Evolutionary conservation across 2,329 filamentous ascomycete genomes (phyloP), one percentile per base, ranked within the genome.

Genomic region (Verticillium albo-atrum): DNA sequence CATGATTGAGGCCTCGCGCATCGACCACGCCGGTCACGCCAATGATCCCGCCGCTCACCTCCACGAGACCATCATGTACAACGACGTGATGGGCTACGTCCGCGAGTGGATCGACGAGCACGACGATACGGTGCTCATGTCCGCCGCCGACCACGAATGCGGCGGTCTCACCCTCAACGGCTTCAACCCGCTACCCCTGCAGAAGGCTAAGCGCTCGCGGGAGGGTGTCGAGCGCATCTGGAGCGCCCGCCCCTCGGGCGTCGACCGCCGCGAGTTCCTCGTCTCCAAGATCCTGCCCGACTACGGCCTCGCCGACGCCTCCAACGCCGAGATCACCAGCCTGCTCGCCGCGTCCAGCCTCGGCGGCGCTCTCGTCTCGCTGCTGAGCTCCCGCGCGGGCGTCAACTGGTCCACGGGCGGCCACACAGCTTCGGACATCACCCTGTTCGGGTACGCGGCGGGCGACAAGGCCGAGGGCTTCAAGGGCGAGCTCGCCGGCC

Each of bases 11-110:
- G 72, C 72, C n/a, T 71, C 69, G 7, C 67, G 72, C 30, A 74
- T 74, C 60, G 71, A 74, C 60, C 72, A 74, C 61, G 69, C 71
- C 32, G 67, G 70, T 55, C 82, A 83, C 64, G 79, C 78, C 67
- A 84, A 83, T 64, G 82, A 84, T 63, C 79, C 82, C 4, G 79
- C 78, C 20, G 80, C 79, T 17, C 82, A 84, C 64, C 78, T 83
- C 30, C 71, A 74, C 60, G 75, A 77, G 25, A 73, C 71, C 20
- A 67, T 77, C 32, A 72, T 74, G 64, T 76, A 76, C 64, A 74
- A 77, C 62, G 66, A 71, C 14, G 71, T 74, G 17, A 71, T 77
- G 62, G 67, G 67, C 4, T 71, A 68, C 50, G 71, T 76, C 52
- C 68, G 67, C n/a, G 61, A 70, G 20, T 76, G 74, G 74, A 74